Evolutionary conservation across 495 filamentous ascomycete species (phyloP).

Genomic region (Usnea hakonensis): DNA sequence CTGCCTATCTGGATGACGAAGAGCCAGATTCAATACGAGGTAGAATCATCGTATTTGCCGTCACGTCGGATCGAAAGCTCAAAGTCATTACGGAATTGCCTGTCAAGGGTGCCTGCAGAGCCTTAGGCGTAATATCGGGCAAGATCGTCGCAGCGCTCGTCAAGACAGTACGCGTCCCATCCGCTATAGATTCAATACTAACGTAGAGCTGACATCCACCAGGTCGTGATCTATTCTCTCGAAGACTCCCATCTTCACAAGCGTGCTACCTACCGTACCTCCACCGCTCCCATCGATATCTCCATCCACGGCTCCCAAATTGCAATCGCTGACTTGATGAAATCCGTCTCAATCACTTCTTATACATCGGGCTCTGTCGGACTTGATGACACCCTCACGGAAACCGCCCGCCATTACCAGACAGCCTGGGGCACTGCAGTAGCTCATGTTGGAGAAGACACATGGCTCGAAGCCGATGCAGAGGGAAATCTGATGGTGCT

Average conservation of each 20-base stretch:
- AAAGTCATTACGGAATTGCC: slow-evolving; percentile 55
- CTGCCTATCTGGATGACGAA: slow-evolving; percentile 63
- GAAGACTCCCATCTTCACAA: slow-evolving; percentile 50
- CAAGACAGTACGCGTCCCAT: slow-evolving; percentile 58
- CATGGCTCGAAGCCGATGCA: slow-evolving; percentile 71
- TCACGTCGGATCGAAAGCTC: slow-evolving; percentile 63
- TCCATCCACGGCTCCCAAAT: slow-evolving; percentile 52
- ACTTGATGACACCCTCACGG: slow-evolving; percentile 46
- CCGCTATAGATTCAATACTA: background rate
- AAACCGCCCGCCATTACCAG: slow-evolving; percentile 74
- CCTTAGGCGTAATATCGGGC: slow-evolving; percentile 62
- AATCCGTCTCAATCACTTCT: slow-evolving; percentile 71
- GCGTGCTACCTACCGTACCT: slow-evolving; percentile 65
- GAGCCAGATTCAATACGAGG: slow-evolving; percentile 50
- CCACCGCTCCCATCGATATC: slow-evolving; percentile 82
- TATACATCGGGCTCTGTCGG: slow-evolving; percentile 45
- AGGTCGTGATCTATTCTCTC: slow-evolving; percentile 55
- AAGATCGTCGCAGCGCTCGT: slow-evolving; percentile 78
- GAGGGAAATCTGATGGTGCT: slow-evolving; percentile 83
- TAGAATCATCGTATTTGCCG: slow-evolving; percentile 75
- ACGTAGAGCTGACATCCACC: slow-evolving; percentile 29
- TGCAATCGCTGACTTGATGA: slow-evolving; percentile 88
- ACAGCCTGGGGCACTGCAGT: slow-evolving; percentile 77
- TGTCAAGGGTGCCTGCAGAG: slow-evolving; percentile 70
- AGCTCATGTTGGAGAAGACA: slow-evolving; percentile 59